phyloP scores from a whole-genome alignment of 257 asterid genomes.

The Solanum ahanhuiri region DNA sequence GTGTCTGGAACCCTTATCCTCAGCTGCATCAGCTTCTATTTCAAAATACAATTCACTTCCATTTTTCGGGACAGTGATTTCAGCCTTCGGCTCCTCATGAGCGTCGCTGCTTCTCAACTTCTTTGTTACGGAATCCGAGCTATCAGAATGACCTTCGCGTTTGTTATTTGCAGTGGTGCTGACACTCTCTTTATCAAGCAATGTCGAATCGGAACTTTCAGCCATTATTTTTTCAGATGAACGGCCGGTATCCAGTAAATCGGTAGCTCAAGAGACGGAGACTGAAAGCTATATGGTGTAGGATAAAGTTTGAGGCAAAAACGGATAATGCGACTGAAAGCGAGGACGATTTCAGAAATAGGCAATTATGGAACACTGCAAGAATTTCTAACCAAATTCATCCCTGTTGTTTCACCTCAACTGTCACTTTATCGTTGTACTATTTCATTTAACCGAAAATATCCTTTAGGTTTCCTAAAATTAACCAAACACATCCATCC shows the following conservation, averaged over 20 bases:
- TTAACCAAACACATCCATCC: not conserved
- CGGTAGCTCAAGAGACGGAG: not conserved
- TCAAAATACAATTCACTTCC: slow-evolving; percentile 3
- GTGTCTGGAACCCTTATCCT: slow-evolving; percentile 75
- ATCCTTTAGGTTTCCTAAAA: not conserved
- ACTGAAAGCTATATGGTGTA: not conserved
- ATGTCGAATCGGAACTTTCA: not conserved
- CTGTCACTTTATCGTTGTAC: not conserved
- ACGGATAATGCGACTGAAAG: not conserved
- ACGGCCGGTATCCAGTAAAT: not conserved
- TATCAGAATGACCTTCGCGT: slow-evolving; percentile 21
- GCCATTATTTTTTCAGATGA: not conserved
- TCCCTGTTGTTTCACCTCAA: not conserved
- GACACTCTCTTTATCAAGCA: not conserved
- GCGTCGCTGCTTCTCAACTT: slow-evolving; percentile 24
- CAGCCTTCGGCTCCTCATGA: not conserved
- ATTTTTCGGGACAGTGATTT: not conserved
- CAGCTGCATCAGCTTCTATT: slow-evolving; percentile 78
- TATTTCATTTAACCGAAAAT: not conserved
- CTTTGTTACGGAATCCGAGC: slow-evolving; percentile 9
- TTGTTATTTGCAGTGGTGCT: not conserved
- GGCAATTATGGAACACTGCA: not conserved
- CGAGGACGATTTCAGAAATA: not conserved
- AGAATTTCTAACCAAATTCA: not conserved
- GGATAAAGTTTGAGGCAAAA: not conserved